A percentile compares a stretch with the other conserved stretches of the same genome.
Evolutionary conservation across 2,329 filamentous ascomycete genomes (phyloP).

Genomic region (Metarhizium robertsii): DNA sequence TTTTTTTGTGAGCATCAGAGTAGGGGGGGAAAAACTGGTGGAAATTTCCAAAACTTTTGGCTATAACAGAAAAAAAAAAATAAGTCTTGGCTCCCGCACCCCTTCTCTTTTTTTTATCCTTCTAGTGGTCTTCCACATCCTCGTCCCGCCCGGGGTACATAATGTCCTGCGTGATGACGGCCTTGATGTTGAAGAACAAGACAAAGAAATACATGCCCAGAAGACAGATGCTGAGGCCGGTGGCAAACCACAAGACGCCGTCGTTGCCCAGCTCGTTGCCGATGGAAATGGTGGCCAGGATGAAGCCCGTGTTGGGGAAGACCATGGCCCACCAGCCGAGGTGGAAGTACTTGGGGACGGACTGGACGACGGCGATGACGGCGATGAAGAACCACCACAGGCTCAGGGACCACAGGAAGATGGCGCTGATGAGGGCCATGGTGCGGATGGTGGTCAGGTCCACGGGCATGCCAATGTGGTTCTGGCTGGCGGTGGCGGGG

Average conservation of each 20-base stretch:
- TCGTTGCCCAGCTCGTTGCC: conserved; percentile 37
- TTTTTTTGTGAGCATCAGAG: no score
- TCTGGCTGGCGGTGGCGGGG: conserved; percentile 22
- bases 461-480: conserved; percentile 31
- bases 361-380: conserved; percentile 22
- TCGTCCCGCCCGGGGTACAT: conserved; percentile 47
- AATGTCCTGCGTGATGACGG: conserved; percentile 42
- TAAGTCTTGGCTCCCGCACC: no score
- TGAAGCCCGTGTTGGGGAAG: conserved; percentile 53
- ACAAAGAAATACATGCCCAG: conserved; percentile 32
- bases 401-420: conserved; percentile 56
- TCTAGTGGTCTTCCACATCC: conserved; percentile 34
- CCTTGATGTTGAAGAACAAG: conserved; percentile 31
- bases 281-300: conserved; percentile 45
- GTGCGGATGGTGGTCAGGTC: conserved; percentile 35
- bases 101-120: no score
- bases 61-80: background rate
- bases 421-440: conserved; percentile 36
- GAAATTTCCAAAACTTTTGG: no score
- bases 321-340: conserved; percentile 57
- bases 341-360: conserved; percentile 41
- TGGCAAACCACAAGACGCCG: conserved; percentile 36
- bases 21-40: no score
- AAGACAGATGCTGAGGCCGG: conserved; percentile 40
- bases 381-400: conserved; percentile 47